Base-by-base conservation (phyloP, 1,284 basidiomycete species). In the Heterobasidion irregulare region DNA sequence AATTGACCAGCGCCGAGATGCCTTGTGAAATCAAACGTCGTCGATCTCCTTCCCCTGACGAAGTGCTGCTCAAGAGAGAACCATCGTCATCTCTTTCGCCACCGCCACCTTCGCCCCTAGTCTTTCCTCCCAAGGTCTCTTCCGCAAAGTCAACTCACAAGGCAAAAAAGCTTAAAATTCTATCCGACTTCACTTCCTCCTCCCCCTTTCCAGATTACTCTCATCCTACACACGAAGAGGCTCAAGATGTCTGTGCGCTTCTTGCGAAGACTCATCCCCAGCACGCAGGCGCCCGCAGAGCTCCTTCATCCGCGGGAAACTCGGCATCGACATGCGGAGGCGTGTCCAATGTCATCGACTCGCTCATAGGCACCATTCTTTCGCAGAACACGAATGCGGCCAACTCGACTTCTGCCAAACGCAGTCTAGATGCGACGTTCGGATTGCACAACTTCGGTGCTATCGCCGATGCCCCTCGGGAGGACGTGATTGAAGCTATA, bases 301-400 rank as follows among this genome's bases (percentile, higher is more conserved):
- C 56, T 2, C 64, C 65, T 7, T 52, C 59, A 2, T 56, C 62
- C 34, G 19, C 32, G 46, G 43, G 8, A 8, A 50, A 80, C 57
- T 75, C 77, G 2, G 76, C 76, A 1, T 63, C 65, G 52, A 78
- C 77, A 2, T 85, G 83, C 58, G 84, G 83, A 0, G 69, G 73
- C 48, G 76, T 79, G 1, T 78, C 80, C 0, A 79, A 83, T 56
- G 84, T 91, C 47, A 75, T 90, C 50, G 89, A 91, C 61, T 76
- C 85, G 0, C 74, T 89, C 58, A 79, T 91, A 18, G 78, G 82
- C 36, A 89, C 86, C 0, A 80, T 90, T 55, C 75, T 92, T 16
- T 84, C 82, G 41, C 87, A 90, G 65, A 90, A 89, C 63, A 92
- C 89, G 0, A 82, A 82, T 38, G 71, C 72, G 43, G 68, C 68